These are phyloP conservation scores for Auriscalpium orientale DNA, from an alignment of 768 basidiomycete species.

Conservation along the genomic window DNA sequence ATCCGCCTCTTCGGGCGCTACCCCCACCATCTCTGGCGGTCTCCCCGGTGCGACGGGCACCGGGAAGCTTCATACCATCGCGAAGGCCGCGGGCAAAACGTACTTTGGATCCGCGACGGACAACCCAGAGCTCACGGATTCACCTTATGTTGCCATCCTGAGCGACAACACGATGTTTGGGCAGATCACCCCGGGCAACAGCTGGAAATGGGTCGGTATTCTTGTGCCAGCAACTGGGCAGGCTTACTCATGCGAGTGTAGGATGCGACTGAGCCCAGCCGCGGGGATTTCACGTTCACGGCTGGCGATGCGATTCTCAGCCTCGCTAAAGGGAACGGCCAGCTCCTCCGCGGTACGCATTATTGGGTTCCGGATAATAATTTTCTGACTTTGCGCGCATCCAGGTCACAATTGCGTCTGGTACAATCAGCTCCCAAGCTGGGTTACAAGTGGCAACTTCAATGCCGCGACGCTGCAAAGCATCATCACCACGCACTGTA, in stretches of 20 bases:
- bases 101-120: constrained; percentile 45
- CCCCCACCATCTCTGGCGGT: not conserved
- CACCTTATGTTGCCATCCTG: constrained; percentile 30
- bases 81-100: constrained; percentile 32
- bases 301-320: constrained; percentile 37
- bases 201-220: constrained; percentile 36
- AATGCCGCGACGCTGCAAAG: constrained; percentile 23
- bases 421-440: constrained; percentile 37
- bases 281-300: constrained; percentile 39
- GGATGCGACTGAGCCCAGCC: constrained; percentile 47
- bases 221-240: too few species aligned
- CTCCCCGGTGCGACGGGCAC: constrained; percentile 9
- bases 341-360: constrained; percentile 37
- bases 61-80: constrained; percentile 27
- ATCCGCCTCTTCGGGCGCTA: not conserved
- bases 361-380: not conserved
- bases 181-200: constrained; percentile 37
- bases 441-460: constrained; percentile 27
- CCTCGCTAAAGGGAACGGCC: constrained; percentile 38
- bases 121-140: constrained; percentile 36
- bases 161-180: constrained; percentile 31
- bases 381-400: not conserved
- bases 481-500: constrained; percentile 28
- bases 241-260: constrained; percentile 9
- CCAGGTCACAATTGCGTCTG: constrained; percentile 34